Evolutionary conservation across 2,329 filamentous ascomycete genomes (phyloP).

Genomic region (Ciborinia camelliae): DNA sequence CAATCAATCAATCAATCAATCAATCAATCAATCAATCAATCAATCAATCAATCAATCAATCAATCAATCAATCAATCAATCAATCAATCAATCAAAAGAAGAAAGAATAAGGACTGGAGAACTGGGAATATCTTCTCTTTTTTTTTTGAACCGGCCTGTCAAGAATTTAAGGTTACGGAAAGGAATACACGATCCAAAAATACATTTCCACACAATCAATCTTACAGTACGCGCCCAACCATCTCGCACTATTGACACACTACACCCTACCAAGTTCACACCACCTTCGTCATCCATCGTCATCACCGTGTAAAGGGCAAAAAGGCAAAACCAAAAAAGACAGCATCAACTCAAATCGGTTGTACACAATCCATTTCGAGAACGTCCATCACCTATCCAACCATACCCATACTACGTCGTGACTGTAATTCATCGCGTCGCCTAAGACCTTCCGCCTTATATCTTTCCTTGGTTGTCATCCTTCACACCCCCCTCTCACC

Average conservation of each 20-base stretch:
- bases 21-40: no score
- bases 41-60: no score
- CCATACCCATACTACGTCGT: neutral
- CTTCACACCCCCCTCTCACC: neutral
- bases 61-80: neutral
- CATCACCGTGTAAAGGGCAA: neutral
- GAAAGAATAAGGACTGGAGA: neutral
- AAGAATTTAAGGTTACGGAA: no score
- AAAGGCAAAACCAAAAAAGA: no score
- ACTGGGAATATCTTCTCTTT: neutral
- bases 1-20: no score
- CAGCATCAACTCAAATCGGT: no score
- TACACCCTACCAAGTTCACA: neutral
- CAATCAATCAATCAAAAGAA: neutral
- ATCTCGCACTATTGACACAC: neutral
- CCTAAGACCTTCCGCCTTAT: neutral
- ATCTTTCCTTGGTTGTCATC: neutral
- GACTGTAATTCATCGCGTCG: neutral
- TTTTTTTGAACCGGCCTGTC: neutral
- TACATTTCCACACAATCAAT: no score
- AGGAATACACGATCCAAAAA: neutral
- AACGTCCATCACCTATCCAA: neutral
- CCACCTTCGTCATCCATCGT: slow-evolving; percentile 8
- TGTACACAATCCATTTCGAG: no score
- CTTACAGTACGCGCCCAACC: no score